Base-by-base conservation (phyloP, 305 asterid species). In the Lippia alba region DNA sequence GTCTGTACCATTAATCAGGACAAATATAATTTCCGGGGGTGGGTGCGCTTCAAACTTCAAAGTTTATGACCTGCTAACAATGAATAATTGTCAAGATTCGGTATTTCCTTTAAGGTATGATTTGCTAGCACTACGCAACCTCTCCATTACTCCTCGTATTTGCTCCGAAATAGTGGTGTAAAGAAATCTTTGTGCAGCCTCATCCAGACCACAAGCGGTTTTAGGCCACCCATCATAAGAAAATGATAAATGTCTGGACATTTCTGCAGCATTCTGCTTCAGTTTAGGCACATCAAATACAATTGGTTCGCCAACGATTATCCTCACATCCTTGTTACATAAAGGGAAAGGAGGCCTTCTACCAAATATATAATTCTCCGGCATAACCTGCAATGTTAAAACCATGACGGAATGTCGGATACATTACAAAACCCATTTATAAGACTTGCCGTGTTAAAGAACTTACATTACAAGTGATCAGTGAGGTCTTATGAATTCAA, bases 301-400 rank as follows among this genome's bases (percentile, higher is more conserved):
- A 40, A 94, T 82, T 62, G 99, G 98, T 78, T 94, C 96, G 2
- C 99, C 99, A 14, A 94, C 68, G 11, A 77, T 79, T 72, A 92
- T 86, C 30, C 76, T 77, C 36, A 92, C 86, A 49, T 92, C 84
- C 80, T 59, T 84, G 71, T 84, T 84, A 51, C 88, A 87, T 82
- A 94, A 76, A 44, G 99, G 98, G 14, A 94, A 64, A 60, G 79
- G 96, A 61, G 96, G 98, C 71, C 84, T 79, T 74, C 81, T 87
- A 33, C 89, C 96, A 73, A 86, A 89, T 75, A 87, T 83, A 69
- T 87, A 92, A 9, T 84, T 85, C 85, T 95, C 99, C 0, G 98
- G 99, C 98, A 95, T 90, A 62, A 95, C 96, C 99, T 94, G 89
- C 56, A 77, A 19, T 18, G 56, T 16, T 53, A 48, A 36, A 54